Evolutionary conservation across 805 yeast genomes (phyloP).

Genomic region (Lipomyces oligophaga): DNA sequence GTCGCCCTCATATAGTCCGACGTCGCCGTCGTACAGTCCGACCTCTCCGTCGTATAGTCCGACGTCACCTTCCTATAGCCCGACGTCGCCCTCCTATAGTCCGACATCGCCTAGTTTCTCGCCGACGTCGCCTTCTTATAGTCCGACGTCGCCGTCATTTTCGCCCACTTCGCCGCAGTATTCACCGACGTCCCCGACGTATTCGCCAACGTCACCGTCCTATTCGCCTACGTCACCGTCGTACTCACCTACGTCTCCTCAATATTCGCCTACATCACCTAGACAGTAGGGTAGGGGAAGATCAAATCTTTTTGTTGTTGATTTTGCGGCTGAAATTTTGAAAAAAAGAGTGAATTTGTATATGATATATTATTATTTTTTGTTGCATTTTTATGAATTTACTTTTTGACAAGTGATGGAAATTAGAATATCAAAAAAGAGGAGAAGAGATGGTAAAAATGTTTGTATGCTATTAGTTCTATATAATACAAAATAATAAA

Average conservation of each 20-base stretch:
- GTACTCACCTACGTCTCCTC: too few relatives aligned
- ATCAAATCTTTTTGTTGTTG: too few relatives aligned
- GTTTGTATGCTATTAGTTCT: background rate
- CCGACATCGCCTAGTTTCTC: conserved; percentile 60
- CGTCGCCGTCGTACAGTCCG: conserved; percentile 64
- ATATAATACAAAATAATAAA: background rate
- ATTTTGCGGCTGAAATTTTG: too few relatives aligned
- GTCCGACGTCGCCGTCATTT: conserved; percentile 62
- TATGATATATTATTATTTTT: background rate
- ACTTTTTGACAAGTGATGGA: background rate
- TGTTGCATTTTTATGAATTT: background rate
- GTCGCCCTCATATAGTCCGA: conserved; percentile 65
- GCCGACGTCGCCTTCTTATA: conserved; percentile 57
- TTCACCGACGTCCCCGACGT: conserved; percentile 73
- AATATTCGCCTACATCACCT: too few relatives aligned
- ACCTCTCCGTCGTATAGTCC: conserved; percentile 77
- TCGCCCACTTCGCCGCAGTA: conserved; percentile 66
- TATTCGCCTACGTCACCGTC: conserved; percentile 64
- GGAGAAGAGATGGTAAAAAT: background rate
- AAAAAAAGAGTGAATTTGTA: background rate
- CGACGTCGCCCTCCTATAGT: conserved; percentile 68
- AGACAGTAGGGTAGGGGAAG: too few relatives aligned
- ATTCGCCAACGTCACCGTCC: conserved; percentile 56
- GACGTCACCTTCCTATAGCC: conserved; percentile 56
- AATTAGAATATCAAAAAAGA: background rate